Base-by-base conservation (phyloP, 768 basidiomycete species). In the Coprinopsis marcescibilis region DNA sequence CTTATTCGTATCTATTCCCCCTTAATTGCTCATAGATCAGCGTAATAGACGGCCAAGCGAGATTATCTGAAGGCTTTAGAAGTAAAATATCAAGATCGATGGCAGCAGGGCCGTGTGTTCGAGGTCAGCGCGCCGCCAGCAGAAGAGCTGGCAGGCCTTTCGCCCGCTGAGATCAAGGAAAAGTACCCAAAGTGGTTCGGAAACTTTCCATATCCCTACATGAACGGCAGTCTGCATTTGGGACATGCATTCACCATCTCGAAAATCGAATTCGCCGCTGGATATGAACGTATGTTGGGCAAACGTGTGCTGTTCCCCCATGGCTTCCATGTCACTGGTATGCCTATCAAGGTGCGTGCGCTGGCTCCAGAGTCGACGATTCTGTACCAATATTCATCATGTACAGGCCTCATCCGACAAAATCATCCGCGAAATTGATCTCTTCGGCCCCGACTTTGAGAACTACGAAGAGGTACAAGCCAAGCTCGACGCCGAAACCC, bases 341-440 rank as follows among this genome's bases (percentile, higher is more conserved):
- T 99, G 91, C 96, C 96, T 30, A 99, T 99, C 75, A 98, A 97
- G 80, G 95, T 90, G 51, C 49, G 84, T n/a, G n/a, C n/a, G n/a
- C n/a, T n/a, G n/a, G n/a, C 68, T 20, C 24, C 14, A 29, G 8
- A 6, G 5, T 15, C 11, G 14, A 10, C 43, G 11, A 36, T 42
- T 24, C n/a, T 15, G 33, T 23, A 33, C 20, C 4, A 23, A 35
- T 3, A 30, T 12, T 23, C 25, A 13, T 46, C 43, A 48, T 45
- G 4, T 43, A 37, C 49, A 97, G 95, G 85, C 96, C 6, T 85
- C 94, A n/a, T 74, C 95, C 7, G 96, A 99, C 74, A 99, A 97
- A 65, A 86, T 99, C 48, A 85, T 94, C 48, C 85, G 96, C 43
- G 96, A 99, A 68, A 93, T 98, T 65, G 92, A 93, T 57, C 68